A percentile compares a stretch with the other conserved stretches of the same genome.
These are phyloP conservation scores for Candida gorgasii DNA, from an alignment of 805 yeast species.

Conservation along the genomic window DNA sequence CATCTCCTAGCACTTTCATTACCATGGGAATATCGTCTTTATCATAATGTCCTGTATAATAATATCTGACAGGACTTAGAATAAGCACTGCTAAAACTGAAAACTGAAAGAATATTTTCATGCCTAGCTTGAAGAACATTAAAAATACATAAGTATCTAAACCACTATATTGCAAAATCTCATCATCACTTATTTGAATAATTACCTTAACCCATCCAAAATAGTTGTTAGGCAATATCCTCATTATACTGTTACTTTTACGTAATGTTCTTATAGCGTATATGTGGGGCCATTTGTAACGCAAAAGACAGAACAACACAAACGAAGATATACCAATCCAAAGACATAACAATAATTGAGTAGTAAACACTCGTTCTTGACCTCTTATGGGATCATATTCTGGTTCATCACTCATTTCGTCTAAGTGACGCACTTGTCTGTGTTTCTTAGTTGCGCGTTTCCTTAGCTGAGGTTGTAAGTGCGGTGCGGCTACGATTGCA, in stretches of 20 bases:
- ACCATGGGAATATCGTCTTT: constrained; percentile 34
- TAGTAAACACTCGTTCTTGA: constrained; percentile 55
- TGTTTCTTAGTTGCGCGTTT: not conserved
- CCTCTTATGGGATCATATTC: constrained; percentile 23
- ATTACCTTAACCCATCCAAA: constrained; percentile 52
- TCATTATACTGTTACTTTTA: constrained; percentile 37
- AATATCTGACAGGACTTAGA: constrained; percentile 39
- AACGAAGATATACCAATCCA: constrained; percentile 49
- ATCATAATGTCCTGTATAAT: constrained; percentile 45
- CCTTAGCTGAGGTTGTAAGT: too few species aligned
- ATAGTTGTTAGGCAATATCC: constrained; percentile 47
- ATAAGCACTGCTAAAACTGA: constrained; percentile 54
- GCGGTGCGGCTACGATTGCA: constrained; percentile 5
- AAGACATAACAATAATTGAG: constrained; percentile 52
- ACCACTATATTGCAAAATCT: constrained; percentile 84
- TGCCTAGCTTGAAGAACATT: constrained; percentile 61
- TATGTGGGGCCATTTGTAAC: constrained; percentile 57
- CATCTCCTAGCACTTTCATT: too few species aligned
- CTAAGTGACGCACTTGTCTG: not conserved
- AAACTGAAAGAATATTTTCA: constrained; percentile 63
- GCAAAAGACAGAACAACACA: constrained; percentile 48
- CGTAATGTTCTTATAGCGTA: constrained; percentile 57
- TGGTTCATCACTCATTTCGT: constrained; percentile 12
- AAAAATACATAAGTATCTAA: constrained; percentile 73
- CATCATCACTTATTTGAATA: constrained; percentile 65